Evolutionary conservation across 2,329 filamentous ascomycete genomes (phyloP), one percentile per base, ranked within the genome.

Genomic region (Fusarium pseudograminearum): DNA sequence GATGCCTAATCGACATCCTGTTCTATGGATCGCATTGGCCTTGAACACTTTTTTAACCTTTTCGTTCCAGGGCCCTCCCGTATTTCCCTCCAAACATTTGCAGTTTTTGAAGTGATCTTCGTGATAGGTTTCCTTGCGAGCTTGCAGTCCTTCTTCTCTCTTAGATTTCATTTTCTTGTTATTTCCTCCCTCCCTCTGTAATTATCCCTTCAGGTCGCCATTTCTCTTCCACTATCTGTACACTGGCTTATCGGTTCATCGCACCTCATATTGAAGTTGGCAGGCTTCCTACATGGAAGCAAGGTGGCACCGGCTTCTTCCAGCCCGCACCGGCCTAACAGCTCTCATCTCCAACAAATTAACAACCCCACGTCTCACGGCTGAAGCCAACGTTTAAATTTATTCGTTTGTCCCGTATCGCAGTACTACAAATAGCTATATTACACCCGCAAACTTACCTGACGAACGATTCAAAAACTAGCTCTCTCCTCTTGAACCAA

Each of bases 71-170:
- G 51, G 41, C 42, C 44, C 63, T 57, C 62, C 38, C 58, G 57
- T 61, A 36, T 46, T 38, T 56, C 38, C 28, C 38, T 30, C 20
- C 52, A 47, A 63, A 41, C 36, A 52, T 63, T 65, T 53, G 46
- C 38, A 54, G 52, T 70, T 51, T 52, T 57, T 55, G 57, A 55
- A 55, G 58, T 31, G 47, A 54, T 70, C 53, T 42, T 70, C 60
- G 63, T 41, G 65, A 60, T 48, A 47, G 24, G 38, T 68, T 70
- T 68, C 54, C 58, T 60, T 70, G 46, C 40, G 57, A 50, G 54
- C 67, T 57, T 61, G 53, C 59, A 55, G 54, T 57, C 54, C 46
- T 41, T 67, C 46, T 64, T 41, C 26, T 54, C 45, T 61, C 47
- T 58, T 65, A 57, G 36, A 59, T 58, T 67, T 62, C 38, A 34